Percentiles rank a stretch among this genome's conserved stretches.
Conservation (phyloP, 805 yeast genomes). For the Hanseniaspora pseudoguilliermondii region DNA sequence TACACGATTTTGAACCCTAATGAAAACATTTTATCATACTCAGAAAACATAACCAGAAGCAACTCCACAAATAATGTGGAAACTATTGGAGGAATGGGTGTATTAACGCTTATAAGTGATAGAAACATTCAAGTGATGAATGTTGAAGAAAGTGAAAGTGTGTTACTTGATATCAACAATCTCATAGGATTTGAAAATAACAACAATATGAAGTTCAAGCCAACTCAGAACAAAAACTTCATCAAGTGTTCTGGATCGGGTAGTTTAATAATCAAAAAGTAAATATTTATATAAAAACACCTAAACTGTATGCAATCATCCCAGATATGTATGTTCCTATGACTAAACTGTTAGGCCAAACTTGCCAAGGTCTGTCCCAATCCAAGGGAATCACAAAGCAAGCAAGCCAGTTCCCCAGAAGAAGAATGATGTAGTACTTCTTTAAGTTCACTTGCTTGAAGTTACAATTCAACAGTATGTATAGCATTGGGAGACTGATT, state of each 20-base stretch:
- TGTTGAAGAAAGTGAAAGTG: conserved; percentile 18
- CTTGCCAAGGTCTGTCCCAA: conserved; percentile 97
- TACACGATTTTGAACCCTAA: conserved; percentile 14
- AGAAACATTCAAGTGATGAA: conserved; percentile 23
- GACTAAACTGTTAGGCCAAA: conserved; percentile 82
- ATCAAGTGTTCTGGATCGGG: conserved; percentile 26
- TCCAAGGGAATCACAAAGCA: conserved; percentile 89
- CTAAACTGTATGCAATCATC: conserved; percentile 42
- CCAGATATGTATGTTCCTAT: conserved; percentile 70
- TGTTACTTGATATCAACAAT: conserved; percentile 19
- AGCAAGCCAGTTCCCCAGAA: conserved; percentile 79
- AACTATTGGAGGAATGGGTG: conserved; percentile 21
- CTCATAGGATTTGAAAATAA: conserved; percentile 19
- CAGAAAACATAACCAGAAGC: conserved; percentile 19
- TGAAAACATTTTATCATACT: conserved; percentile 18
- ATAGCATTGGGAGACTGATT: conserved; percentile 51
- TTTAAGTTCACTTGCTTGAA: conserved; percentile 35
- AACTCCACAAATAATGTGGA: conserved; percentile 13
- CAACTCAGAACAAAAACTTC: conserved; percentile 14
- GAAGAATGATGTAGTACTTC: conserved; percentile 26
- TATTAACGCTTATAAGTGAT: conserved; percentile 24
- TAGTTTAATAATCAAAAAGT: conserved; percentile 20
- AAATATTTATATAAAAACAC: conserved; percentile 21
- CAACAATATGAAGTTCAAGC: conserved; percentile 11
- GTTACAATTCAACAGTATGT: conserved; percentile 43